These are phyloP conservation scores for Trichoderma sp. DNA, from an alignment of 2,329 filamentous ascomycete species.

Conservation along the genomic window DNA sequence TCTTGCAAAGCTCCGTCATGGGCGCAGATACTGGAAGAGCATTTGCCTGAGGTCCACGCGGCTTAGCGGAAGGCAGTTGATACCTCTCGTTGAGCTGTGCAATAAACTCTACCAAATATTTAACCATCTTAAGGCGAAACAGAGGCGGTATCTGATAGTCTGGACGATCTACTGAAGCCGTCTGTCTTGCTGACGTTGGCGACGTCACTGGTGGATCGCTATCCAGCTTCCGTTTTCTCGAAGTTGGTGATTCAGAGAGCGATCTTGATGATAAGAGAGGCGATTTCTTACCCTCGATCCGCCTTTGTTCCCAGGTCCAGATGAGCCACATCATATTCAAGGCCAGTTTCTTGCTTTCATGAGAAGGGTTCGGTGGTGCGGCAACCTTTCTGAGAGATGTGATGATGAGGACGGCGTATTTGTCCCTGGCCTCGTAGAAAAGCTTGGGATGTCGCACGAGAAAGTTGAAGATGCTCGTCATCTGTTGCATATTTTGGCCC, in stretches of 20 bases:
- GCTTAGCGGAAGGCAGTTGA: slow-evolving; percentile 69
- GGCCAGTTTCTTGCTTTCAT: slow-evolving; percentile 88
- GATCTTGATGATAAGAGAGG: slow-evolving; percentile 36
- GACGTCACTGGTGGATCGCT: slow-evolving; percentile 57
- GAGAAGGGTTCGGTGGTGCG: slow-evolving; percentile 76
- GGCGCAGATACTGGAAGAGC: slow-evolving; percentile 53
- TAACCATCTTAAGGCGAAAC: slow-evolving; percentile 79
- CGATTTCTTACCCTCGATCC: slow-evolving; percentile 62
- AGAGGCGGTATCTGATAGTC: slow-evolving; percentile 70
- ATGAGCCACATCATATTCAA: slow-evolving; percentile 89
- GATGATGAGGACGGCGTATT: slow-evolving; percentile 86
- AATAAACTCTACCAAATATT: slow-evolving; percentile 95
- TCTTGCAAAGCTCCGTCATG: slow-evolving; percentile 79
- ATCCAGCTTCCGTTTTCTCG: slow-evolving; percentile 76
- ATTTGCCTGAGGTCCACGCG: slow-evolving; percentile 53
- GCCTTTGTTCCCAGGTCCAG: slow-evolving; percentile 87
- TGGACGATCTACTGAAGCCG: slow-evolving; percentile 50
- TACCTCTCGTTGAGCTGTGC: slow-evolving; percentile 86
- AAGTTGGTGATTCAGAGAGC: slow-evolving; percentile 69
- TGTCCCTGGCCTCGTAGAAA: slow-evolving; percentile 93
- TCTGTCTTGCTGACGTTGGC: slow-evolving; percentile 50
- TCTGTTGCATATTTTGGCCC: slow-evolving; percentile 90
- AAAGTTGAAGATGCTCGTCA: slow-evolving; percentile 97
- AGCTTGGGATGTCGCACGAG: slow-evolving; percentile 87
- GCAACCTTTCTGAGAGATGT: slow-evolving; percentile 87